Conservation (phyloP, 2,329 filamentous ascomycete genomes). For the Hirsutella thompsonii region DNA sequence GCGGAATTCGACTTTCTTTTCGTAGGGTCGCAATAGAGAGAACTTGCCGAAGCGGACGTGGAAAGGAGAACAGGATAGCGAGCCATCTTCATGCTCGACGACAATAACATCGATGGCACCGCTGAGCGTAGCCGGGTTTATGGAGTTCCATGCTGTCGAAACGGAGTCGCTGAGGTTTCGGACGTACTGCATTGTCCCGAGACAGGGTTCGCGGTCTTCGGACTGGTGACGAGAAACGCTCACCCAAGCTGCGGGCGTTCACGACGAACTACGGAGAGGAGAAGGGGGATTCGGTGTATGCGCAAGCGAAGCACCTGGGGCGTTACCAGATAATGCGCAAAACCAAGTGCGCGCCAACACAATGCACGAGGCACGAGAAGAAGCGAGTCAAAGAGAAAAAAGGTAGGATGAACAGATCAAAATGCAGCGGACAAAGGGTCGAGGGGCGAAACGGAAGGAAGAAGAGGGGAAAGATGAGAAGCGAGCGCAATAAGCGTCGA, state of each 20-base stretch:
- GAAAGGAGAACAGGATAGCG: constrained; percentile 84
- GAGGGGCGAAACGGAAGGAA: too few species aligned
- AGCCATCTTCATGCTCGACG: constrained; percentile 88
- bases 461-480: too few species aligned
- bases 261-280: neutral
- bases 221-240: neutral
- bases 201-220: constrained; percentile 1
- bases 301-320: neutral
- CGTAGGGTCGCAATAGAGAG: constrained; percentile 82
- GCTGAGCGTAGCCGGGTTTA: constrained; percentile 94
- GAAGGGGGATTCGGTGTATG: neutral
- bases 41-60: constrained; percentile 99
- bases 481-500: too few species aligned
- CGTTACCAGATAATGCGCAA: too few species aligned
- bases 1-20: constrained; percentile 97
- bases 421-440: too few species aligned
- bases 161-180: constrained; percentile 89
- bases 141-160: constrained; percentile 98
- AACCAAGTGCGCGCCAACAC: too few species aligned
- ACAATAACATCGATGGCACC: constrained; percentile 99
- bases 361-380: too few species aligned
- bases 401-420: too few species aligned
- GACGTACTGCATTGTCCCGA: constrained; percentile 84
- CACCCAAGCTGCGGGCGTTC: neutral
- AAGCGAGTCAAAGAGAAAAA: too few species aligned